Evolutionary conservation across 2,329 filamentous ascomycete genomes (phyloP).

Genomic region (Epichloe festucae): DNA sequence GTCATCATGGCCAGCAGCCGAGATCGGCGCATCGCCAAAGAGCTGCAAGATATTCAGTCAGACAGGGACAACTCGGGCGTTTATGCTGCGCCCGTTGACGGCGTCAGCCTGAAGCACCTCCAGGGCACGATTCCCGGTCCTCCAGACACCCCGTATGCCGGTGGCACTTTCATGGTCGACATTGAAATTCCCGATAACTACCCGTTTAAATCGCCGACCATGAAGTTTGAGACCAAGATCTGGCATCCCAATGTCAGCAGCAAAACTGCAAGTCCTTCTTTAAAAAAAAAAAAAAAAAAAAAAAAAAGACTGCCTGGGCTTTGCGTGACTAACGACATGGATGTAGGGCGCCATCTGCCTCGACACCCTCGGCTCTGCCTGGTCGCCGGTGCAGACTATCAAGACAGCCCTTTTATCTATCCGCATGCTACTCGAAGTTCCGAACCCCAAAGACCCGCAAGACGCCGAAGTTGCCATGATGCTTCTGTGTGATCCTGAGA

Average conservation of each 20-base stretch:
- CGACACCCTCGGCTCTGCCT: constrained; percentile 77
- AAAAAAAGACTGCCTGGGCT: background rate
- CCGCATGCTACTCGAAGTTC: constrained; percentile 82
- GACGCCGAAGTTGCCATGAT: constrained; percentile 91
- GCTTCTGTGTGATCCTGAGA: constrained; percentile 65
- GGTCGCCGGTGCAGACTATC: constrained; percentile 94
- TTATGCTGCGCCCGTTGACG: constrained; percentile 49
- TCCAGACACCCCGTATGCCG: constrained; percentile 86
- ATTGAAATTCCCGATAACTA: constrained; percentile 82
- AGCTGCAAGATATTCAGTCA: constrained; percentile 59
- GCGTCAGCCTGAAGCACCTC: constrained; percentile 66
- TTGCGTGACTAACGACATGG: background rate
- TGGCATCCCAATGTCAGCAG: constrained; percentile 98
- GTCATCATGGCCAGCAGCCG: constrained; percentile 35
- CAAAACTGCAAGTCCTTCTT: constrained; percentile 55
- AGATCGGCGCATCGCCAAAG: constrained; percentile 55
- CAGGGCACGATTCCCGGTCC: constrained; percentile 75
- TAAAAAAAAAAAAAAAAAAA: too few species aligned
- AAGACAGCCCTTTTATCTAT: constrained; percentile 90
- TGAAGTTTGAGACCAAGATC: constrained; percentile 85
- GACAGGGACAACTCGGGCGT: constrained; percentile 68
- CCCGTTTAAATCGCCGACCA: constrained; percentile 81
- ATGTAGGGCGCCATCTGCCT: constrained; percentile 89
- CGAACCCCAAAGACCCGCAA: constrained; percentile 92
- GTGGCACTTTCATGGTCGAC: constrained; percentile 69